A percentile compares a stretch with the other conserved stretches of the same genome.
These are phyloP conservation scores for Epichloe elymi DNA, from an alignment of 2,329 filamentous ascomycete species.

Conservation along the genomic window DNA sequence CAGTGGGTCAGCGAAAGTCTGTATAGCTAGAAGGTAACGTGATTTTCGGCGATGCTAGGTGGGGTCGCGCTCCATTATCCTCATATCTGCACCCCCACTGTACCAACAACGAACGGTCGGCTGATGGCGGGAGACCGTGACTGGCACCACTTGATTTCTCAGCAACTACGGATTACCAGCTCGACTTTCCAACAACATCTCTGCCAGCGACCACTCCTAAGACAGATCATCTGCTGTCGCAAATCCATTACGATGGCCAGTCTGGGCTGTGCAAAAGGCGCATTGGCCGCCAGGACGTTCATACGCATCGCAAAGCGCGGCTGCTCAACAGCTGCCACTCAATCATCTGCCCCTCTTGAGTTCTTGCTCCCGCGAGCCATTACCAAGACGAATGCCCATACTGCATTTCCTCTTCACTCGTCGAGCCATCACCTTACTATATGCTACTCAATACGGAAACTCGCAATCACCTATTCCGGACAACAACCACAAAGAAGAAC, in stretches of 20 bases:
- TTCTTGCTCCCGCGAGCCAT: conserved; percentile 26
- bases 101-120: neutral
- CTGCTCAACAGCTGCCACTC: conserved; percentile 15
- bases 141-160: conserved; percentile 6
- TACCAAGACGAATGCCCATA: neutral
- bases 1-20: too few species aligned
- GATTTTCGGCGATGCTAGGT: too few species aligned
- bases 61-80: too few species aligned
- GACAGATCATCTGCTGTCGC: neutral
- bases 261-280: conserved; percentile 23
- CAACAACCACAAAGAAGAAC: conserved; percentile 7
- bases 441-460: neutral
- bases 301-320: conserved; percentile 27
- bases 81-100: too few species aligned
- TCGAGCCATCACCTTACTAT: neutral
- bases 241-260: conserved; percentile 14
- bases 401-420: neutral
- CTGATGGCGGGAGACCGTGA: neutral
- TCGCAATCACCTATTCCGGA: neutral
- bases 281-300: conserved; percentile 26
- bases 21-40: too few species aligned
- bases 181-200: neutral
- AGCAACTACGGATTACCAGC: neutral
- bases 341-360: conserved; percentile 19
- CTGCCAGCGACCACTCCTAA: neutral